phyloP scores from a whole-genome alignment of 345 rosid genomes.

The Gossypium bickii region DNA sequence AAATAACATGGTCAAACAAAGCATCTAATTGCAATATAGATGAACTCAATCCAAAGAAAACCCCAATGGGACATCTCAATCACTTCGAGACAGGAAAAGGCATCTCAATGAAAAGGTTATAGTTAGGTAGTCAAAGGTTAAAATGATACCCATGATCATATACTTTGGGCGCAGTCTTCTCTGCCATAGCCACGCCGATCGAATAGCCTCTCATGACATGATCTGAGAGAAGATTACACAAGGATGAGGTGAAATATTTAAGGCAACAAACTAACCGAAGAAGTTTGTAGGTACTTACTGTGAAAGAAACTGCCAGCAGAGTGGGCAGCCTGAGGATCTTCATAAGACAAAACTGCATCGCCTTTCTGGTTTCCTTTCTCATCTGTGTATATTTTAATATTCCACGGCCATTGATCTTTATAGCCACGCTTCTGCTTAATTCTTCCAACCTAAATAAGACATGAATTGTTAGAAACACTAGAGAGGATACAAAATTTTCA shows the following conservation, averaged over 20 bases:
- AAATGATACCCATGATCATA: conserved; percentile 57
- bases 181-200: conserved; percentile 87
- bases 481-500: not conserved
- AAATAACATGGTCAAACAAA: not conserved
- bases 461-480: not conserved
- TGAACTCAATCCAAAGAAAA: not conserved
- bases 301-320: conserved; percentile 84
- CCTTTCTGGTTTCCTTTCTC: conserved; percentile 88
- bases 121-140: not conserved
- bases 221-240: conserved; percentile 36
- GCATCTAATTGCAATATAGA: not conserved
- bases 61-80: not conserved
- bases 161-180: conserved; percentile 69
- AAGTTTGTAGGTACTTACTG: conserved; percentile 35
- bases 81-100: not conserved
- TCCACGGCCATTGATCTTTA: conserved; percentile 98
- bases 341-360: conserved; percentile 81
- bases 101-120: not conserved
- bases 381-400: conserved; percentile 86
- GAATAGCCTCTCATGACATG: conserved; percentile 74
- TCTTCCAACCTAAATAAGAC: conserved; percentile 64
- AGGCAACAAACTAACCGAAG: not conserved
- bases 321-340: conserved; percentile 95
- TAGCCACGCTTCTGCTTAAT: conserved; percentile 95
- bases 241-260: conserved; percentile 1